These are phyloP conservation scores for Avena eriantha DNA, from an alignment of 176 grass and related monocot genomes.

Conservation along the genomic window DNA sequence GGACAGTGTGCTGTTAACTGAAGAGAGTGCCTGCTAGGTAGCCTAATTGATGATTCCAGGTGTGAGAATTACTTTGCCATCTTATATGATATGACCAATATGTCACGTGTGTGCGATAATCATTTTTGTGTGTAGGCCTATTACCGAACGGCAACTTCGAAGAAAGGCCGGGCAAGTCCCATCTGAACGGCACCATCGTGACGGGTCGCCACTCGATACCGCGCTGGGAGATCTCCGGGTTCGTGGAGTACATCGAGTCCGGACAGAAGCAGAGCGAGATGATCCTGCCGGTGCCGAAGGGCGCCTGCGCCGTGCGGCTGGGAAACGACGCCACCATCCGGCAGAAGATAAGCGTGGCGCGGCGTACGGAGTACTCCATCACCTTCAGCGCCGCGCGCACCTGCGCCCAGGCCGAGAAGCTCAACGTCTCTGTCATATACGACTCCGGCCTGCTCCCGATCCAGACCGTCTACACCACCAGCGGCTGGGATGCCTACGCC, in stretches of 20 bases:
- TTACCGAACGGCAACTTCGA: conserved; percentile 68
- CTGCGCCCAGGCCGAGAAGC: conserved; percentile 59
- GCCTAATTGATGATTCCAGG: no score
- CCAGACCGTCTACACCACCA: conserved; percentile 64
- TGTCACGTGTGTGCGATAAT: no score
- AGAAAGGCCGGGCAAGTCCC: conserved; percentile 39
- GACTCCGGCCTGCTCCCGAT: conserved; percentile 59
- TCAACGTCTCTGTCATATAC: conserved; percentile 44
- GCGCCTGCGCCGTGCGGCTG: conserved; percentile 54
- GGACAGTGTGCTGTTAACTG: no score
- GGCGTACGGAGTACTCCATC: conserved; percentile 53
- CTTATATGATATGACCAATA: no score
- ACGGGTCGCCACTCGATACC: conserved; percentile 34
- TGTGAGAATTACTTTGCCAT: no score
- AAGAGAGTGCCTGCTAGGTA: no score
- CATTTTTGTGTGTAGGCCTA: conserved; percentile 21
- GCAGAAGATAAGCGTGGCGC: conserved; percentile 45
- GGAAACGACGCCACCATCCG: conserved; percentile 53
- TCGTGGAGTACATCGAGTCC: conserved; percentile 69
- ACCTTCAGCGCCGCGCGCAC: conserved; percentile 67
- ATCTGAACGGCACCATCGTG: conserved; percentile 55
- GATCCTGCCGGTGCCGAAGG: conserved; percentile 57
- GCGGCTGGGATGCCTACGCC: conserved; percentile 66
- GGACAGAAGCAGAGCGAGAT: conserved; percentile 51
- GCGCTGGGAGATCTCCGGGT: conserved; percentile 55